Base-by-base conservation (phyloP, 1,284 basidiomycete species). In the Apiotrichum domesticum region DNA sequence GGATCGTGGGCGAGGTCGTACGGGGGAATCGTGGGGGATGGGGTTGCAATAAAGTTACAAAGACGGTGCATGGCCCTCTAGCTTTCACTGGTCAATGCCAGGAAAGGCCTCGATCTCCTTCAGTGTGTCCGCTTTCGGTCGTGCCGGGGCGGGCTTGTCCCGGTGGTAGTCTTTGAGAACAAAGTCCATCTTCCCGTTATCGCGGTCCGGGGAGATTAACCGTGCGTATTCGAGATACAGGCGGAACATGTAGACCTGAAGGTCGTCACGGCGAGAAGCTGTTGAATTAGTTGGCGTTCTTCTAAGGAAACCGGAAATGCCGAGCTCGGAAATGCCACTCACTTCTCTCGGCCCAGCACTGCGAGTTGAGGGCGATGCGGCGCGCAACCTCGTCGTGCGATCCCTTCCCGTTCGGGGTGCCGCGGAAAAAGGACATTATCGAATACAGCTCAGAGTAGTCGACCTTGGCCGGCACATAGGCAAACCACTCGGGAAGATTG, bases 181-280 rank as follows among this genome's bases (percentile, higher is more conserved):
- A 54, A 67, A 67, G 59, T 67, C 63, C 76, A 76, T 77, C 56
- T 74, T 74, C 35, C 74, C 74, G 35, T 71, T 76, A 54, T 81
- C 80, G 57, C 82, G 66, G 66, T 82, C 79, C 32, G 72, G 68
- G 55, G 75, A 79, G 71, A 80, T 77, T 7, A 83, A 68, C 3
- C 82, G 73, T 3, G 79, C 80, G 65, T 83, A 84, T 67, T 84
- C 83, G 52, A 82, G 76, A 59, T 78, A 80, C 55, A 80, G 62
- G 39, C 79, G 66, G 72, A 75, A 77, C 70, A 77, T 75, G 70
- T 77, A 78, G 14, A 66, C 62, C 60, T 77, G 70, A 46, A 75
- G 65, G 56, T 77, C 77, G 55, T 77, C 76, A 59, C 68, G 63
- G 52, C 74, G 57, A 71, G 69, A 73, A 11, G 74, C 70, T 74